phyloP scores from a whole-genome alignment of 208 protist genomes.

The Trypanosoma caninum region DNA sequence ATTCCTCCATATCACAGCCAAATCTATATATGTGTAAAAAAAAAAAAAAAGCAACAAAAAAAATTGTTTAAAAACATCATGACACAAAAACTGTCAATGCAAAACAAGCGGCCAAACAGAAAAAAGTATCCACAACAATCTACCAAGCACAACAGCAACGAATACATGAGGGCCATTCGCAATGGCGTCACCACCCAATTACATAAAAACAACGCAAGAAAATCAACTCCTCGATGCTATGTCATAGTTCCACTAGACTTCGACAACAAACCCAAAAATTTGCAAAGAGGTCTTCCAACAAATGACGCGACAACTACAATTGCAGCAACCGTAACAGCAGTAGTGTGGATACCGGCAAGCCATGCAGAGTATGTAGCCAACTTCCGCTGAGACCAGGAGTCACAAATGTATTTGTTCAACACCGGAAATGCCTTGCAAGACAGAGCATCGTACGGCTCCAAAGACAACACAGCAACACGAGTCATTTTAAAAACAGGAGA shows the following conservation, averaged over 20 bases:
- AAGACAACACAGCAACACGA: conserved; percentile 14
- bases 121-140: not conserved
- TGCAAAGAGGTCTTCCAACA: not conserved
- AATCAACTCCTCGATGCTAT: no score
- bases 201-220: no score
- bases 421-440: conserved; percentile 31
- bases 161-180: no score
- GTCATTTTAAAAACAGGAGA: conserved; percentile 34
- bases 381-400: not conserved
- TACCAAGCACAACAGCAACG: not conserved
- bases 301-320: not conserved
- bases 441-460: conserved; percentile 31
- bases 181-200: no score
- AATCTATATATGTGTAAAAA: not conserved
- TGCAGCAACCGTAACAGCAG: not conserved
- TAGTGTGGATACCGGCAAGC: not conserved
- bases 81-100: not conserved
- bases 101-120: no score
- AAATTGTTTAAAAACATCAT: not conserved
- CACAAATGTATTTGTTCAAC: conserved; percentile 19
- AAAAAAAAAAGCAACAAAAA: not conserved
- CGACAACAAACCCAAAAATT: not conserved
- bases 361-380: no score
- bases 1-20: conserved; percentile 2
- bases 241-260: not conserved